Percentiles rank a stretch among this genome's conserved stretches.
These are phyloP conservation scores for Phytophthora pistaciae DNA, from an alignment of 352 stramenopile species.

Conservation along the genomic window DNA sequence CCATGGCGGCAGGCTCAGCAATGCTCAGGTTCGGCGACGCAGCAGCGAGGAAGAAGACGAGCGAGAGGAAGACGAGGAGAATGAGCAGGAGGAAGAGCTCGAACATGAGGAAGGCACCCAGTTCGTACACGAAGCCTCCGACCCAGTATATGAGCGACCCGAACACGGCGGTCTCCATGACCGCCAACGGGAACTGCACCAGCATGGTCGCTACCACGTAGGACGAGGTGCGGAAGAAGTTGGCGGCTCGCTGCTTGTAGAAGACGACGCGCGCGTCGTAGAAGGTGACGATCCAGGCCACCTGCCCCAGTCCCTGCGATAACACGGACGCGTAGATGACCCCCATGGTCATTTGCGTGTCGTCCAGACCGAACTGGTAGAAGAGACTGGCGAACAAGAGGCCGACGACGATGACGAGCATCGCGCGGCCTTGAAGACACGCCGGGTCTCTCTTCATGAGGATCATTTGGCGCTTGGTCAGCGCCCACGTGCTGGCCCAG, in stretches of 20 bases:
- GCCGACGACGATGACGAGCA: constrained; percentile 20
- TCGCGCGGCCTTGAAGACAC: constrained; percentile 15
- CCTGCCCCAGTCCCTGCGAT: constrained; percentile 57
- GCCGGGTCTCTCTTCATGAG: constrained; percentile 36
- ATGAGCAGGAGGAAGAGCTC: constrained; percentile 17
- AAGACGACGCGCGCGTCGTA: constrained; percentile 56
- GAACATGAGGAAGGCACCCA: constrained; percentile 8
- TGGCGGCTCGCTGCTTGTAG: constrained; percentile 71
- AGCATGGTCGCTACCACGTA: constrained; percentile 38
- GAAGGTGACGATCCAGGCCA: constrained; percentile 60
- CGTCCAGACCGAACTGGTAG: constrained; percentile 16
- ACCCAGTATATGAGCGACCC: constrained; percentile 81
- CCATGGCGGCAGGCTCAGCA: constrained; percentile 38
- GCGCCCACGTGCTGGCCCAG: constrained; percentile 36
- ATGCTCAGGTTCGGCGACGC: constrained; percentile 37
- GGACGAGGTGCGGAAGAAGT: constrained; percentile 42
- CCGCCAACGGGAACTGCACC: constrained; percentile 26
- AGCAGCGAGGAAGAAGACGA: constrained; percentile 32
- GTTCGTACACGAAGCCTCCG: constrained; percentile 52
- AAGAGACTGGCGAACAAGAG: constrained; percentile 33
- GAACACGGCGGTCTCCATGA: constrained; percentile 66
- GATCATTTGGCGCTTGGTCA: constrained; percentile 43
- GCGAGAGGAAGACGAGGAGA: constrained; percentile 3
- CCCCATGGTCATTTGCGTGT: constrained; percentile 48
- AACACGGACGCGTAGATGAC: constrained; percentile 73